phyloP scores from a whole-genome alignment of 345 rosid genomes.

The Gossypium mustelinum region DNA sequence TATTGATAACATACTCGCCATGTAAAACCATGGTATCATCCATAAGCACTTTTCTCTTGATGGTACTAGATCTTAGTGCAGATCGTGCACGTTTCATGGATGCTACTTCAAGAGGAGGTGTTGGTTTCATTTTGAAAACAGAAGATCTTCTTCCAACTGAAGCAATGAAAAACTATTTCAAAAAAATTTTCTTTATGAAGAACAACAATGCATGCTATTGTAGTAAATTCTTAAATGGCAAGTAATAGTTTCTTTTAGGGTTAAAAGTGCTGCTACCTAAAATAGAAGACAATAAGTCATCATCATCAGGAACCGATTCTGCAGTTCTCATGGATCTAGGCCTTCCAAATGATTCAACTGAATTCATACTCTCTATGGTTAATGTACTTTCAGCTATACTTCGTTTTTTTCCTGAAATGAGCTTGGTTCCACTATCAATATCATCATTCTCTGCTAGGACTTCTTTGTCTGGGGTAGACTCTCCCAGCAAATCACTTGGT shows the following conservation, averaged over 20 bases:
- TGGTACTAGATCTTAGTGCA: constrained; percentile 51
- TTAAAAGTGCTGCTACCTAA: constrained; percentile 50
- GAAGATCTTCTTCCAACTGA: constrained; percentile 85
- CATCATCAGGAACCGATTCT: constrained; percentile 83
- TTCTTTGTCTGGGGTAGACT: constrained; percentile 62
- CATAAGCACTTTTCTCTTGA: constrained; percentile 88
- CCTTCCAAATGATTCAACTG: constrained; percentile 63
- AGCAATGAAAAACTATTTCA: constrained; percentile 10
- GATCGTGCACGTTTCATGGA: constrained; percentile 58
- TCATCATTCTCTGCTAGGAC: constrained; percentile 32
- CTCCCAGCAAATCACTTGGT: constrained; percentile 44
- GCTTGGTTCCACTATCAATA: constrained; percentile 35
- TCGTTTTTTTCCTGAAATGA: constrained; percentile 66
- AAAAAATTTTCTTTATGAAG: not conserved
- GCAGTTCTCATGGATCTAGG: constrained; percentile 47
- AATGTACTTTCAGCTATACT: constrained; percentile 71
- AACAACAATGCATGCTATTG: not conserved
- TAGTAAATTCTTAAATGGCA: not conserved
- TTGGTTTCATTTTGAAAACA: constrained; percentile 71
- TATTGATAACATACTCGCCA: constrained; percentile 79
- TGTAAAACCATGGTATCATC: constrained; percentile 94
- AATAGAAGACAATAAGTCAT: constrained; percentile 90
- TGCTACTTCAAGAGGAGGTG: constrained; percentile 55
- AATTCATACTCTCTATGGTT: constrained; percentile 57
- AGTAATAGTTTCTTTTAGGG: not conserved